Percentiles rank a stretch among this genome's conserved stretches.
These are phyloP conservation scores for Isabelozyma gotoi DNA, from an alignment of 805 yeast species.

Conservation along the genomic window DNA sequence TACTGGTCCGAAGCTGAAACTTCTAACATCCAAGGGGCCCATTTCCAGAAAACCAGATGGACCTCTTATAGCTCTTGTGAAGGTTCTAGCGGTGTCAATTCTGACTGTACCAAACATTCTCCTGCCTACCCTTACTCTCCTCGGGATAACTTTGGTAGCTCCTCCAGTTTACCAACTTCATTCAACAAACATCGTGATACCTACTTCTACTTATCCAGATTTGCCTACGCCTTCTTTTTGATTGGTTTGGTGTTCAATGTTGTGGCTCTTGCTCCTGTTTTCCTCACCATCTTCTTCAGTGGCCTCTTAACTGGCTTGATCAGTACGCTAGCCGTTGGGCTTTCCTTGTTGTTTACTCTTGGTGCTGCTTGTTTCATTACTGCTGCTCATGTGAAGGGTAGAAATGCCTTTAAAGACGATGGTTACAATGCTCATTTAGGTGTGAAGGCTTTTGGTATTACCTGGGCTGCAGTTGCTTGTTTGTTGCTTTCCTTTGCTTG, in stretches of 20 bases:
- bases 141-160: conserved; percentile 20
- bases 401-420: conserved; percentile 43
- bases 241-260: conserved; percentile 64
- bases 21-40: conserved; percentile 10
- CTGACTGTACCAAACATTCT: conserved; percentile 14
- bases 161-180: conserved; percentile 43
- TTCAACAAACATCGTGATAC: conserved; percentile 50
- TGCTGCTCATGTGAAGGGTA: conserved; percentile 56
- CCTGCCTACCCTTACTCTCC: conserved; percentile 36
- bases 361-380: conserved; percentile 51
- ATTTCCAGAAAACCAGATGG: conserved; percentile 21
- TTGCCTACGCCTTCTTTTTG: conserved; percentile 26
- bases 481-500: conserved; percentile 9
- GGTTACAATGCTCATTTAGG: conserved; percentile 48
- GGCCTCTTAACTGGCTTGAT: neutral
- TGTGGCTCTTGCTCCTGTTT: conserved; percentile 46
- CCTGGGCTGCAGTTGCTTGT: conserved; percentile 54
- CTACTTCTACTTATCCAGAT: conserved; percentile 65
- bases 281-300: conserved; percentile 1
- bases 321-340: conserved; percentile 1
- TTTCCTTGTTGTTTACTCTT: conserved; percentile 42
- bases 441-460: conserved; percentile 52
- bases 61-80: conserved; percentile 26
- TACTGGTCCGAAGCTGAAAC: conserved; percentile 26
- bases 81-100: conserved; percentile 13